Base-by-base conservation (phyloP, 805 yeast species). In the Candida maesae region DNA sequence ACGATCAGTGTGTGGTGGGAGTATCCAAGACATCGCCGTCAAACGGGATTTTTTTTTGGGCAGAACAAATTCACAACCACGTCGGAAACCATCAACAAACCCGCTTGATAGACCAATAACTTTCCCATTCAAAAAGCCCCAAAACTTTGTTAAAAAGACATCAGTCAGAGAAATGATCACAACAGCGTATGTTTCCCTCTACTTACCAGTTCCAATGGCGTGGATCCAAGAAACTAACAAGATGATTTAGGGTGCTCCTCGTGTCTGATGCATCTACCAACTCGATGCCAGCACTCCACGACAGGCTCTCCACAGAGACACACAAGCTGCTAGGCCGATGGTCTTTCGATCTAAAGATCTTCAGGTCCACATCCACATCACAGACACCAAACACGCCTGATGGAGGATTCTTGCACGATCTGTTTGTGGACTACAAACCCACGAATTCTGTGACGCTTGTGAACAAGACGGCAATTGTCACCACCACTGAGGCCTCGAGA, bases 221-320 rank as follows among this genome's bases (percentile, higher is more conserved):
- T 10, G 28, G 11, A 9, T n/a, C n/a, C n/a, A n/a, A n/a, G n/a
- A n/a, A 12, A 28, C 16, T 37, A 21, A 26, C 28, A 25, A n/a
- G n/a, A 36, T n/a, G 8, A 13, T 16, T 35, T 18, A 68, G 74
- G 1, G 70, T 71, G 1, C 50, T 69, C 2, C 57, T 68, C 33
- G 70, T 68, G 2, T 65, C 65, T 32, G 67, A 70, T 47, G 72
- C 75, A 5, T 55, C 72, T 3, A 81, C 84, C 2, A 79, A 75
- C 36, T 73, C 84, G 5, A 82, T 85, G 24, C 68, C 84, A 0
- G 73, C 75, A 33, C 76, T 84, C 52, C 89, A 84, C 56, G 95
- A 86, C 58, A 72, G 74, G 41, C 70, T 86, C 13, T 73, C 83
- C 4, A 82, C 82, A 51, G 80, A 79, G 46, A 67, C 81, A 13